phyloP scores from a whole-genome alignment of 2,329 filamentous ascomycete species.

The Teratosphaeria zuluensis region DNA sequence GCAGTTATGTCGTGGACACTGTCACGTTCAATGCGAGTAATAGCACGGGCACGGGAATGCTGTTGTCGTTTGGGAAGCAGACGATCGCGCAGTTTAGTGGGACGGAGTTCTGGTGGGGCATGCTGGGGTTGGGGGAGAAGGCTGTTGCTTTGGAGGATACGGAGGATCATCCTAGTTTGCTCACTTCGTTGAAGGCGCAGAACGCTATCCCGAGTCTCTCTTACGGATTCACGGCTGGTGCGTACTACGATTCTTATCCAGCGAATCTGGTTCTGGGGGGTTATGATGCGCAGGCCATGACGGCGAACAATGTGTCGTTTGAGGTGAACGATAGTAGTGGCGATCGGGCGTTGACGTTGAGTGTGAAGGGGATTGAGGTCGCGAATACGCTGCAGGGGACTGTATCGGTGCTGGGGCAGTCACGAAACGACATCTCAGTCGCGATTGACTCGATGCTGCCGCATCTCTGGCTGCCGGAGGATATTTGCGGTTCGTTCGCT shows the following conservation, averaged over 20 bases:
- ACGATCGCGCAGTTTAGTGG: constrained; percentile 29
- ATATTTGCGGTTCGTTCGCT: constrained; percentile 27
- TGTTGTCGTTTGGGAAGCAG: constrained; percentile 20
- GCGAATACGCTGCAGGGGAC: constrained; percentile 7
- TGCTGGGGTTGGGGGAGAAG: constrained; percentile 24
- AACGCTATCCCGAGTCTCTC: background rate
- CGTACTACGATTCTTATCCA: background rate
- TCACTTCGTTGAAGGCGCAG: background rate
- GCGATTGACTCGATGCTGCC: constrained; percentile 29
- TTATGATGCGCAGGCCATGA: background rate
- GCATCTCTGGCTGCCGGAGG: constrained; percentile 32
- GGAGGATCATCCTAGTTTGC: background rate
- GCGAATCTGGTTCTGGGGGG: background rate
- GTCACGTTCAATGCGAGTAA: constrained; percentile 14
- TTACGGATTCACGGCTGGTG: background rate
- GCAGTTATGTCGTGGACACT: constrained; percentile 26
- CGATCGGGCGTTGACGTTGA: constrained; percentile 13
- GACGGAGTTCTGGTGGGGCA: constrained; percentile 29
- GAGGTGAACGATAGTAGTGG: constrained; percentile 14
- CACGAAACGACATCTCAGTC: background rate
- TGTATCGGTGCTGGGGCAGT: constrained; percentile 15
- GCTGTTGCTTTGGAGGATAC: constrained; percentile 17
- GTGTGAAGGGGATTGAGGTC: constrained; percentile 16
- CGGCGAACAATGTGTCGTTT: constrained; percentile 16
- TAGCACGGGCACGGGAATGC: background rate